Base-by-base conservation (phyloP, 1,284 basidiomycete species). In the Malassezia pachydermatis region DNA sequence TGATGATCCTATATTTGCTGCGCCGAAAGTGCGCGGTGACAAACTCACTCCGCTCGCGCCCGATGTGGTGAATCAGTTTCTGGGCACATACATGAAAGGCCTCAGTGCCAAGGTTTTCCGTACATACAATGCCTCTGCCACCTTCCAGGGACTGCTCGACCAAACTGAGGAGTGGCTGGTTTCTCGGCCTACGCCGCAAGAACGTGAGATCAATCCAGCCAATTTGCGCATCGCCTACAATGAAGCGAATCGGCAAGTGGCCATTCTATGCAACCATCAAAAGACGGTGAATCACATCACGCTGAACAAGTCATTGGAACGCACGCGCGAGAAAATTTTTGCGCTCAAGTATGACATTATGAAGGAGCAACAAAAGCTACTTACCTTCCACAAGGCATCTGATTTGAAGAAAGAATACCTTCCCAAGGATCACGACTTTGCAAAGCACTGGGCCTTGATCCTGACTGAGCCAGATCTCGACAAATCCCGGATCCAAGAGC, bases 381-480 rank as follows among this genome's bases (percentile, higher is more conserved):
- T 65, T 5, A 70, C 64, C 8, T 57, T 57, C 41, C 80, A 28
- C 84, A 86, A 76, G 46, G 47, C 49, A 7, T 56, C 80, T 77
- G 59, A 63, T 29, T 55, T 70, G 28, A 71, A 71, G 39, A 70
- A 72, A 79, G 88, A 88, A 73, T 70, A 51, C 54, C 57, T 57
- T 24, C 49, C 60, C 24, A 82, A 85, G 63, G 79, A 81, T 60
- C 79, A 81, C 52, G 72, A 76, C 14, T 86, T 87, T 59, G 75
- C 76, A 16, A 63, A 65, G 51, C 55, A 65, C 40, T 66, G 63
- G 46, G 58, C 64, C 48, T 57, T 62, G 54, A 59, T 66, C 35
- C 82, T 84, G 8, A 81, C 84, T 50, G 89, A 95, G 73, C 90
- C 87, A 2, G 89, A 95, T 67, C 72, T 98, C 36, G 90, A 96